Evolutionary conservation across 768 basidiomycete species (phyloP).

Genomic region (Hericium coralloides): DNA sequence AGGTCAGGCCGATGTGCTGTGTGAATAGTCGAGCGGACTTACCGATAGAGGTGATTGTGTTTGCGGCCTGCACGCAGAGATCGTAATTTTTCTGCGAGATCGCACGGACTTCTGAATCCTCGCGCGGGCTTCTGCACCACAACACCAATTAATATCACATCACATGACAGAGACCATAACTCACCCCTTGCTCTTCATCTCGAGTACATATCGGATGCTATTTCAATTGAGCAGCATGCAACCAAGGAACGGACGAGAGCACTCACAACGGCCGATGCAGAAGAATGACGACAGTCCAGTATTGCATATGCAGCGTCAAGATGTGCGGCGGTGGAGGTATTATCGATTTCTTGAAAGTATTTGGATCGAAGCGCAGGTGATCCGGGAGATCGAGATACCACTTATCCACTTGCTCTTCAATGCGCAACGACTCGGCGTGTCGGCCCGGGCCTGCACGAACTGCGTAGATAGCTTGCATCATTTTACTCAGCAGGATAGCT

Average conservation of each 20-base stretch:
- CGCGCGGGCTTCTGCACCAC: slow-evolving; percentile 21
- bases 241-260: background rate
- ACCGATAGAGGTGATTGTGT: slow-evolving; percentile 59
- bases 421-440: slow-evolving; percentile 43
- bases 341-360: slow-evolving; percentile 21
- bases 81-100: slow-evolving; percentile 60
- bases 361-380: slow-evolving; percentile 55
- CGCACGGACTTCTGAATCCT: slow-evolving; percentile 45
- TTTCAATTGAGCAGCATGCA: background rate
- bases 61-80: slow-evolving; percentile 68
- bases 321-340: slow-evolving; percentile 50
- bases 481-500: slow-evolving; percentile 63
- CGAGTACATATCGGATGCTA: slow-evolving; percentile 24
- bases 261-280: slow-evolving; percentile 76
- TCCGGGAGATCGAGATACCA: slow-evolving; percentile 69
- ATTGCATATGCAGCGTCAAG: slow-evolving; percentile 75
- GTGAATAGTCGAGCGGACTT: slow-evolving; percentile 29
- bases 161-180: slow-evolving; percentile 1
- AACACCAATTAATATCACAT: background rate
- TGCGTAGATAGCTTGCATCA: slow-evolving; percentile 66
- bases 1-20: background rate
- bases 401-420: slow-evolving; percentile 59
- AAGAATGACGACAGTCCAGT: slow-evolving; percentile 72
- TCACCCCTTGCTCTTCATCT: slow-evolving; percentile 13
- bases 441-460: slow-evolving; percentile 48